These are phyloP conservation scores for Torrubiellomyces zombiae DNA, from an alignment of 2,329 filamentous ascomycete species.

Conservation along the genomic window DNA sequence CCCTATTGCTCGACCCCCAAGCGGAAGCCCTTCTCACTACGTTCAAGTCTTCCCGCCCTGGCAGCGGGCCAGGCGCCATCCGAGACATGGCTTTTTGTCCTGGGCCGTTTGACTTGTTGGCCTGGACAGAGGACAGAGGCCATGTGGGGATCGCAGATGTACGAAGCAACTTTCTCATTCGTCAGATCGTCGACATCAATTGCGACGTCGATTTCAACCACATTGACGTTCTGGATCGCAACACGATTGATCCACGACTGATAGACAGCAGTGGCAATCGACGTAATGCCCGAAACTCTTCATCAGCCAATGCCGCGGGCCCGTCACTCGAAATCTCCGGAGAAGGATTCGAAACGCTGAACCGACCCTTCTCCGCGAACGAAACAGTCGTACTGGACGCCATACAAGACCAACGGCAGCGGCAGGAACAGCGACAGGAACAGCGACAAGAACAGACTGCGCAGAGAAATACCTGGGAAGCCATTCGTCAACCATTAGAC, in stretches of 20 bases:
- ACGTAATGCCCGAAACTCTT: too few relatives aligned
- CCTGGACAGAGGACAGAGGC: slow-evolving; percentile 84
- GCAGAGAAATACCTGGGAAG: slow-evolving; percentile 11
- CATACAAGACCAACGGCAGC: slow-evolving; percentile 34
- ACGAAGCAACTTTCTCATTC: slow-evolving; percentile 46
- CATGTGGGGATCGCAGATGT: slow-evolving; percentile 59
- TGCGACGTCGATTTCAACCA: slow-evolving; percentile 39
- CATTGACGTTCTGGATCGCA: slow-evolving; percentile 37
- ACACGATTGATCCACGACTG: slow-evolving; percentile 35
- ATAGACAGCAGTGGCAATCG: slow-evolving; percentile 29
- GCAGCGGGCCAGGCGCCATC: slow-evolving; percentile 58
- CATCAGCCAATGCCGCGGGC: slow-evolving; percentile 7
- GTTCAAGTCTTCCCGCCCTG: slow-evolving; percentile 62
- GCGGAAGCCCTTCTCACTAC: slow-evolving; percentile 51
- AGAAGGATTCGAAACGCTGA: slow-evolving; percentile 25
- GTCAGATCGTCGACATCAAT: slow-evolving; percentile 52
- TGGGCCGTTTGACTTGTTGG: slow-evolving; percentile 73
- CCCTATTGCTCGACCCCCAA: slow-evolving; percentile 24
- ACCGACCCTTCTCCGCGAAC: slow-evolving; percentile 33
- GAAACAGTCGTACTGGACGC: slow-evolving; percentile 41
- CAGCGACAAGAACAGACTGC: slow-evolving; percentile 28
- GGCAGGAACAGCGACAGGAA: slow-evolving; percentile 35
- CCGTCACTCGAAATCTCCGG: slow-evolving; percentile 5
- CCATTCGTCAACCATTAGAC: slow-evolving; percentile 6
- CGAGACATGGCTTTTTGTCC: slow-evolving; percentile 87